Evolutionary conservation across 768 basidiomycete genomes (phyloP).

Genomic region (Psilocybe cubensis): DNA sequence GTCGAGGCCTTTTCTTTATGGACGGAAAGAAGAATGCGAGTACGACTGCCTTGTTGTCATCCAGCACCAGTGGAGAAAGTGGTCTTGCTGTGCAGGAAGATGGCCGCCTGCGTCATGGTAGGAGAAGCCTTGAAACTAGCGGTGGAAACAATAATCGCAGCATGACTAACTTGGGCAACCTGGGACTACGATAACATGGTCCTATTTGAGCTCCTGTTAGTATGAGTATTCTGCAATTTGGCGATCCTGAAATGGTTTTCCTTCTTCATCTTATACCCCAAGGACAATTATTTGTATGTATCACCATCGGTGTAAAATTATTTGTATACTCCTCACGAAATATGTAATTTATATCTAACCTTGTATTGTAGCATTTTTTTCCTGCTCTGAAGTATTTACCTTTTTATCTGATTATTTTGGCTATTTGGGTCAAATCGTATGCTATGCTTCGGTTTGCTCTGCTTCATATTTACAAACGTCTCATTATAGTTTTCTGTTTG

Average conservation of each 20-base stretch:
- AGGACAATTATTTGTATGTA: background rate
- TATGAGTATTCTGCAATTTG: background rate
- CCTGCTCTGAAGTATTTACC: too few species aligned
- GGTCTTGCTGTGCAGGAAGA: constrained; percentile 43
- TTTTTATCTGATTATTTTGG: too few species aligned
- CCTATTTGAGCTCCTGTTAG: too few species aligned
- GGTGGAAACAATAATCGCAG: constrained; percentile 51
- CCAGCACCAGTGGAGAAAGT: constrained; percentile 22
- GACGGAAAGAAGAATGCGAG: constrained; percentile 57
- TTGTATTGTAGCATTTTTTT: too few species aligned
- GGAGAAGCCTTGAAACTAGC: constrained; percentile 43
- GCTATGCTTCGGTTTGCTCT: too few species aligned
- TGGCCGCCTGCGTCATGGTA: constrained; percentile 46
- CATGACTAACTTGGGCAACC: constrained; percentile 52
- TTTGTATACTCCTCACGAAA: too few species aligned
- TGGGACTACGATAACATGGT: constrained; percentile 38
- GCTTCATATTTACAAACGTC: too few species aligned
- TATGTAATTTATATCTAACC: too few species aligned
- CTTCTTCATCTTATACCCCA: background rate
- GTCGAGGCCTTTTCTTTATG: constrained; percentile 39
- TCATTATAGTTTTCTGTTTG: background rate
- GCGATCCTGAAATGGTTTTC: background rate
- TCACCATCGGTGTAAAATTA: background rate
- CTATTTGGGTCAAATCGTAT: too few species aligned
- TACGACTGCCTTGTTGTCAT: constrained; percentile 34